Conservation (phyloP, 1,284 basidiomycete species). For the Fomitopsis palustris region DNA sequence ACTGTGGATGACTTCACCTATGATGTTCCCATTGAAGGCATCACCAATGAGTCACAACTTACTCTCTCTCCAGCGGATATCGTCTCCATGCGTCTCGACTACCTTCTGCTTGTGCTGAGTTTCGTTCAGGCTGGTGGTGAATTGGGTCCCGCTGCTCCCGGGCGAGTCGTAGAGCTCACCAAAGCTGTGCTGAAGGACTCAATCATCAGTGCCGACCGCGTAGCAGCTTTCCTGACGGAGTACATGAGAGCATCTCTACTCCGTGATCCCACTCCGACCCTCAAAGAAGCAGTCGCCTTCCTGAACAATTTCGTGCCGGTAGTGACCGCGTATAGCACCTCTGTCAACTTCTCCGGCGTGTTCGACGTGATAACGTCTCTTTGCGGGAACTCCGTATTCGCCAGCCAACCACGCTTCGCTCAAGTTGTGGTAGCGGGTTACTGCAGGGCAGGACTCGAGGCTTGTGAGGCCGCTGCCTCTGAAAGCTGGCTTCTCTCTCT, state of each 20-base stretch:
- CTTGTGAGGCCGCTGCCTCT: conserved; percentile 52
- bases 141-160: conserved; percentile 42
- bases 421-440: conserved; percentile 56
- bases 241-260: conserved; percentile 46
- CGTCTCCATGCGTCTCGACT: conserved; percentile 59
- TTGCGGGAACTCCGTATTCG: conserved; percentile 43
- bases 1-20: conserved; percentile 22
- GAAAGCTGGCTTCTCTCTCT: conserved; percentile 49
- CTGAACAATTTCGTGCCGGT: conserved; percentile 58
- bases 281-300: conserved; percentile 52
- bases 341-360: conserved; percentile 61
- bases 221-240: conserved; percentile 50
- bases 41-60: conserved; percentile 34
- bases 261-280: conserved; percentile 37
- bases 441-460: conserved; percentile 54
- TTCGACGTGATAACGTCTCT: conserved; percentile 53
- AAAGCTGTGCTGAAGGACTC: conserved; percentile 58
- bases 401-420: conserved; percentile 49
- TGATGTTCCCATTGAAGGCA: conserved; percentile 21
- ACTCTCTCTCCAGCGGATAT: conserved; percentile 51
- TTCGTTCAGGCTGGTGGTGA: conserved; percentile 58
- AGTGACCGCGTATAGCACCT: conserved; percentile 47
- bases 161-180: conserved; percentile 56
- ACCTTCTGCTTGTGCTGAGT: conserved; percentile 54
- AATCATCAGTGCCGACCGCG: conserved; percentile 32